A percentile compares a stretch with the other conserved stretches of the same genome.
phyloP scores from a whole-genome alignment of 768 basidiomycete genomes.

The Rhodotorula sphaerocarpa region DNA sequence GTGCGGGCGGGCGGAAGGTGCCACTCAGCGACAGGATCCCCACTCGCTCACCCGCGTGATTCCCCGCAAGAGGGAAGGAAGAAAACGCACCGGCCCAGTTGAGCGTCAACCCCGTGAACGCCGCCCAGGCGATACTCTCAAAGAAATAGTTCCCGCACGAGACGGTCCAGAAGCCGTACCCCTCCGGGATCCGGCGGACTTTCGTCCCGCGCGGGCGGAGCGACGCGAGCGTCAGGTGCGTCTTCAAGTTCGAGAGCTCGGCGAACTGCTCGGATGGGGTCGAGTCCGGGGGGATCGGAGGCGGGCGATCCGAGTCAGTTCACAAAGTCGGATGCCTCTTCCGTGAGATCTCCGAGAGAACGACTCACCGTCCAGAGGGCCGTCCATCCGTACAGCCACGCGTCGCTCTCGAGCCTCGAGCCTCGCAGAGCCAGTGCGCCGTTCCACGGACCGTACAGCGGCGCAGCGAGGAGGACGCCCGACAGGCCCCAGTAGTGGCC shows the following conservation, averaged over 20 bases:
- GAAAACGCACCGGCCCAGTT: conserved; percentile 59
- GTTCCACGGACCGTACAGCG: conserved; percentile 74
- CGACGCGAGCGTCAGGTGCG: conserved; percentile 71
- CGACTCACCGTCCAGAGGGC: conserved; percentile 71
- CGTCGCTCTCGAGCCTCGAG: conserved; percentile 54
- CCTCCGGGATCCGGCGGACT: conserved; percentile 75
- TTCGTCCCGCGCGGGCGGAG: conserved; percentile 69
- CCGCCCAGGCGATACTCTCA: conserved; percentile 68
- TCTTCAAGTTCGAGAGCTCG: conserved; percentile 72
- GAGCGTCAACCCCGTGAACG: conserved; percentile 66
- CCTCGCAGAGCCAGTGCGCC: conserved; percentile 58
- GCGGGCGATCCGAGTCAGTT: not conserved
- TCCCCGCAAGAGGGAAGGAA: not conserved
- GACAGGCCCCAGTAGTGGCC: conserved; percentile 78
- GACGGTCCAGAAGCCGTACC: conserved; percentile 80
- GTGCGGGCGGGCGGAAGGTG: not conserved
- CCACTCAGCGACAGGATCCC: conserved; percentile 43
- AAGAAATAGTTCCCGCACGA: conserved; percentile 93
- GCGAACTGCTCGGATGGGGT: conserved; percentile 53
- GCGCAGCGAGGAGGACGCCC: conserved; percentile 67
- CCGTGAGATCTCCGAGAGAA: conserved; percentile 31
- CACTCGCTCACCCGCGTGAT: not conserved
- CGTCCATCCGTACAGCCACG: conserved; percentile 60
- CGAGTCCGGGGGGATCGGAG: not conserved
- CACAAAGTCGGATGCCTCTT: too few species aligned